Percentiles rank a stretch among this genome's conserved stretches.
phyloP scores from a whole-genome alignment of 2,329 filamentous ascomycete genomes.

The Cladorrhinum sp. region DNA sequence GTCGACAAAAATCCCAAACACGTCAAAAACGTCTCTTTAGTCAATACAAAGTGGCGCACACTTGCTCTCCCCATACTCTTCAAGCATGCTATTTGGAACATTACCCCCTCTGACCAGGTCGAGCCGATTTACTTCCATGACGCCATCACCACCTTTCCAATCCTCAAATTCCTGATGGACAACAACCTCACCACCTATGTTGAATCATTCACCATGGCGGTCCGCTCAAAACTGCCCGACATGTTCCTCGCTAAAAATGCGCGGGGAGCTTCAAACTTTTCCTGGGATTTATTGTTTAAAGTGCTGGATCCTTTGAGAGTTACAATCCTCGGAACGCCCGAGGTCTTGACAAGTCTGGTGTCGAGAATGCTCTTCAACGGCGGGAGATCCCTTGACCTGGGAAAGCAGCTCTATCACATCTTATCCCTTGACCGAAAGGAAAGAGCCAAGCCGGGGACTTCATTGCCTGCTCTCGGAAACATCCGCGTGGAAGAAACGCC shows the following conservation, averaged over 20 bases:
- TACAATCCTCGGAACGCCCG: conserved; percentile 59
- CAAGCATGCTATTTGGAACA: conserved; percentile 46
- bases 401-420: conserved; percentile 54
- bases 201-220: conserved; percentile 40
- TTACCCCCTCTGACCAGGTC: conserved; percentile 28
- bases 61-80: conserved; percentile 56
- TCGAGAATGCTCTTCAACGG: conserved; percentile 56
- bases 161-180: conserved; percentile 39
- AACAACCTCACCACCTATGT: conserved; percentile 40
- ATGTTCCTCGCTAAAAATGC: background rate
- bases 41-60: conserved; percentile 52
- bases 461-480: background rate
- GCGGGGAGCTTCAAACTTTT: conserved; percentile 38
- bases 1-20: background rate
- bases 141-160: conserved; percentile 33
- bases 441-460: background rate
- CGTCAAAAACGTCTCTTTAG: conserved; percentile 56
- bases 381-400: conserved; percentile 55
- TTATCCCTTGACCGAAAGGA: conserved; percentile 44
- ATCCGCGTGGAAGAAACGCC: background rate
- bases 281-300: conserved; percentile 56
- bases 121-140: conserved; percentile 23
- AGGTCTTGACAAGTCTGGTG: conserved; percentile 59
- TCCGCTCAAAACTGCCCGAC: conserved; percentile 26
- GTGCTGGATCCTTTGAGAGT: conserved; percentile 52